These are phyloP conservation scores for Venustampulla echinocandica DNA, from an alignment of 495 filamentous ascomycete species.

Conservation along the genomic window DNA sequence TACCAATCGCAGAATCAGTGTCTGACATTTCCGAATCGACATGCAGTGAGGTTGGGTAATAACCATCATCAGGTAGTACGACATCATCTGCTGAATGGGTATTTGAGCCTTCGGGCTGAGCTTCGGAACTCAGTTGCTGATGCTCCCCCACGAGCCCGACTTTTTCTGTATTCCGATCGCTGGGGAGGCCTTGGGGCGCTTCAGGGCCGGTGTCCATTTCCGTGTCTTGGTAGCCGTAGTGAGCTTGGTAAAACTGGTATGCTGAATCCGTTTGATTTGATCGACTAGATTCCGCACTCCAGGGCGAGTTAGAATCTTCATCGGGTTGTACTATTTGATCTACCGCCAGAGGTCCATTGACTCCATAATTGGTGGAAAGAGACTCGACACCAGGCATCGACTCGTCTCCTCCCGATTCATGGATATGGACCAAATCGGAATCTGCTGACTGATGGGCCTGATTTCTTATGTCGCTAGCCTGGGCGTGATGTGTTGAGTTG, in stretches of 20 bases:
- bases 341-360: background rate
- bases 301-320: background rate
- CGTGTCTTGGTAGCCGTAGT: background rate
- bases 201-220: slow-evolving; percentile 4
- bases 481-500: too few relatives aligned
- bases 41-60: background rate
- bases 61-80: background rate
- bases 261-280: background rate
- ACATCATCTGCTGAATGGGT: background rate
- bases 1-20: slow-evolving; percentile 4
- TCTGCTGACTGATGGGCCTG: too few relatives aligned
- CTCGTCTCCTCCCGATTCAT: too few relatives aligned
- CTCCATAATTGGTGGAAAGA: too few relatives aligned
- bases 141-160: too few relatives aligned
- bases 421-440: too few relatives aligned
- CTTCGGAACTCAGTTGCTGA: background rate
- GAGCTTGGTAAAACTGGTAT: background rate
- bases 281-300: background rate
- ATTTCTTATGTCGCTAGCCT: too few relatives aligned
- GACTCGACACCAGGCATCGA: too few relatives aligned
- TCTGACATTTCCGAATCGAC: background rate
- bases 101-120: background rate
- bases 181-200: background rate
- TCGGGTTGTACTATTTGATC: background rate
- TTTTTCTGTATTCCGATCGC: too few relatives aligned